phyloP scores from a whole-genome alignment of 495 filamentous ascomycete genomes.

The Hypoxylon lienhwacheense region DNA sequence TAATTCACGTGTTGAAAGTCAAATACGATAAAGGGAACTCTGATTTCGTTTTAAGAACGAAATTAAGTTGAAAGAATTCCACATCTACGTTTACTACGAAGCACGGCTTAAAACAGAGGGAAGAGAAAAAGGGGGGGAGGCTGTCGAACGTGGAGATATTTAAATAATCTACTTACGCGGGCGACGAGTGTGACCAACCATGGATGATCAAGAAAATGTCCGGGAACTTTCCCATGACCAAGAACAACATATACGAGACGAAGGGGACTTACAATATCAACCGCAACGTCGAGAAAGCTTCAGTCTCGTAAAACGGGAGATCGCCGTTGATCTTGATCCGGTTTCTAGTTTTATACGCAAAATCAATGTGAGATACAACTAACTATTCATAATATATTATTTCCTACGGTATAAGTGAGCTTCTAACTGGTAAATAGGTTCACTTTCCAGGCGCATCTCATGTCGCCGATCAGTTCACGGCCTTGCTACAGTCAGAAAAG shows the following conservation, averaged over 20 bases:
- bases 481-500: background rate
- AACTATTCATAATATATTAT: background rate
- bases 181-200: too few relatives aligned
- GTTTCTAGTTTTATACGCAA: background rate
- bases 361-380: constrained; percentile 6
- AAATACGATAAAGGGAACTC: too few relatives aligned
- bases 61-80: too few relatives aligned
- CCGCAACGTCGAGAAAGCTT: background rate
- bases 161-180: too few relatives aligned
- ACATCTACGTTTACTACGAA: too few relatives aligned
- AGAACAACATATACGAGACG: background rate
- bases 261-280: too few relatives aligned
- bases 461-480: constrained; percentile 2
- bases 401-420: background rate
- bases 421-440: constrained; percentile 9
- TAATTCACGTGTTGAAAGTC: too few relatives aligned
- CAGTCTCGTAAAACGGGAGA: background rate
- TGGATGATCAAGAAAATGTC: too few relatives aligned
- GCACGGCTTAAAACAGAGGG: too few relatives aligned
- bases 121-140: too few relatives aligned
- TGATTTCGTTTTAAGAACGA: too few relatives aligned
- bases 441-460: constrained; percentile 17
- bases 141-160: too few relatives aligned
- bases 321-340: background rate
- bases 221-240: background rate